A percentile compares a stretch with the other conserved stretches of the same genome.
phyloP scores from a whole-genome alignment of 371 early-diverging fungal species.

The Rhizomucor pusillus region DNA sequence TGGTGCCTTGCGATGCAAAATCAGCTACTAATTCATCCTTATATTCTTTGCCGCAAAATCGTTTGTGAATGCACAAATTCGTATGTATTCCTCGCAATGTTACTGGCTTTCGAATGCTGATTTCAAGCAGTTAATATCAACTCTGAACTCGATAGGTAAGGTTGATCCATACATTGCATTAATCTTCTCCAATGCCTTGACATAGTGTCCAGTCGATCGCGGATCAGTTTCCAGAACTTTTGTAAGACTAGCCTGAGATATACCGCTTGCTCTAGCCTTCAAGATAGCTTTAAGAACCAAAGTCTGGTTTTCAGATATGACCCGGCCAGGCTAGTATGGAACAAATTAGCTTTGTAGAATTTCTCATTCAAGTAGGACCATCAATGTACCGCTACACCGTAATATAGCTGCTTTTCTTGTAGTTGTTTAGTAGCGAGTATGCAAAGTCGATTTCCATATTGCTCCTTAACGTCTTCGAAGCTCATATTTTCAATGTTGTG shows the following conservation, averaged over 20 bases:
- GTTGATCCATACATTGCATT: slow-evolving; percentile 26
- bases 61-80: slow-evolving; percentile 32
- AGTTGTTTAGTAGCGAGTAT: slow-evolving; percentile 21
- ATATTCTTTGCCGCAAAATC: slow-evolving; percentile 12
- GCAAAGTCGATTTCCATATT: slow-evolving; percentile 22
- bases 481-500: slow-evolving; percentile 9
- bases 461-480: slow-evolving; percentile 20
- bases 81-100: slow-evolving; percentile 20
- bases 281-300: slow-evolving; percentile 24
- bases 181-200: slow-evolving; percentile 30
- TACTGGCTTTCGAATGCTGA: slow-evolving; percentile 22
- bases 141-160: neutral
- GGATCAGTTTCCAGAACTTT: slow-evolving; percentile 22
- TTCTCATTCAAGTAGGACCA: neutral
- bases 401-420: slow-evolving; percentile 30
- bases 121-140: slow-evolving; percentile 1
- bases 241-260: slow-evolving; percentile 33
- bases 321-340: slow-evolving; percentile 19
- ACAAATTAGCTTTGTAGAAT: neutral
- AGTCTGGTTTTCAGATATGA: slow-evolving; percentile 19
- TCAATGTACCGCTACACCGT: slow-evolving; percentile 29
- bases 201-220: slow-evolving; percentile 44
- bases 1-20: neutral
- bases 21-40: neutral
- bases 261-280: slow-evolving; percentile 19